Percentiles rank a stretch among this genome's conserved stretches.
Conservation (phyloP, 805 yeast genomes). For the Candida dendrica region DNA sequence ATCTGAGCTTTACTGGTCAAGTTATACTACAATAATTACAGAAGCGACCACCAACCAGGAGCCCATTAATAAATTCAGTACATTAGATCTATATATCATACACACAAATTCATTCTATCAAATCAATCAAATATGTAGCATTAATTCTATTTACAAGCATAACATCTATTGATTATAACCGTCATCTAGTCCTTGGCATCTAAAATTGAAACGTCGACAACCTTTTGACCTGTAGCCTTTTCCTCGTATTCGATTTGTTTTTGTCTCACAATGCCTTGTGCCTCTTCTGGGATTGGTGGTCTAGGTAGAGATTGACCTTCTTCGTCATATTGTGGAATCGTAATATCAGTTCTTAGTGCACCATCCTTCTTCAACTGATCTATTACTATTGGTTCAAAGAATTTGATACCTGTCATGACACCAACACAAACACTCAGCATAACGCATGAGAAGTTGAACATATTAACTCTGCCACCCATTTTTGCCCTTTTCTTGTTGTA, state of each 20-base stretch:
- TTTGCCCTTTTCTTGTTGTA: neutral
- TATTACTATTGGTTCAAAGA: conserved; percentile 71
- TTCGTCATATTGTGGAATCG: conserved; percentile 45
- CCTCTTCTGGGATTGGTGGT: neutral
- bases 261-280: neutral
- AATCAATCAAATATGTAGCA: too few species aligned
- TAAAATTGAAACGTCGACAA: neutral
- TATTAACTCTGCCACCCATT: conserved; percentile 19
- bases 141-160: too few species aligned
- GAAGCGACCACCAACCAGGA: too few species aligned
- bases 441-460: conserved; percentile 20
- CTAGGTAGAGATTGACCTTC: conserved; percentile 27
- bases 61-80: too few species aligned
- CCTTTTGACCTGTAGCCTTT: neutral
- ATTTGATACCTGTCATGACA: conserved; percentile 44
- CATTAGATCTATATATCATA: too few species aligned
- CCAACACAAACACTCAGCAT: conserved; percentile 28
- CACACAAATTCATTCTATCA: too few species aligned
- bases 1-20: too few species aligned
- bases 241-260: neutral
- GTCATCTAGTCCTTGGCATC: too few species aligned
- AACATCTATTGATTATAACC: too few species aligned
- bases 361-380: conserved; percentile 64
- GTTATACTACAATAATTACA: too few species aligned
- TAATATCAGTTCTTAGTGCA: conserved; percentile 51